A percentile compares a stretch with the other conserved stretches of the same genome.
These are phyloP conservation scores for Lasiodiplodia gonubiensis DNA, from an alignment of 2,329 filamentous ascomycete genomes.

Conservation along the genomic window DNA sequence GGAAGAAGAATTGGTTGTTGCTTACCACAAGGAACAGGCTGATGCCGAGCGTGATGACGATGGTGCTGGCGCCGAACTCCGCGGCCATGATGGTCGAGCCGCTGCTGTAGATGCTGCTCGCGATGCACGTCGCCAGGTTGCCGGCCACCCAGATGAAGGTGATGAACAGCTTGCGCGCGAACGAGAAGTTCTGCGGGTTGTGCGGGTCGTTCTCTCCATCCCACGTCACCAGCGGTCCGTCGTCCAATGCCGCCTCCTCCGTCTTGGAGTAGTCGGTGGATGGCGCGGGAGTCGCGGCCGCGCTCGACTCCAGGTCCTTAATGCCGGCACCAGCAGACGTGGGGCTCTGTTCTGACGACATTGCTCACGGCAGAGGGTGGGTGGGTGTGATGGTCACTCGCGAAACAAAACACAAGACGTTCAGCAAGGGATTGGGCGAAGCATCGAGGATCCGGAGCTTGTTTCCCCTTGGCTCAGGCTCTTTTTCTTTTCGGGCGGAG, in stretches of 20 bases:
- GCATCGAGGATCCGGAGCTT: too few species aligned
- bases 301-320: neutral
- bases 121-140: conserved; percentile 3
- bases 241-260: neutral
- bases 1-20: too few species aligned
- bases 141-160: conserved; percentile 21
- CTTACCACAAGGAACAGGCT: conserved; percentile 31
- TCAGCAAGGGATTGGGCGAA: too few species aligned
- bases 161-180: conserved; percentile 26
- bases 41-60: conserved; percentile 37
- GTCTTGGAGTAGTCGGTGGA: neutral
- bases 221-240: conserved; percentile 22
- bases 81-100: neutral
- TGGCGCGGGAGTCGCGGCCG: neutral
- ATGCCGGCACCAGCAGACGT: neutral
- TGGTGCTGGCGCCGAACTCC: conserved; percentile 17
- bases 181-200: conserved; percentile 28
- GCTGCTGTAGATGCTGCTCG: conserved; percentile 16
- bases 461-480: too few species aligned
- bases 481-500: neutral
- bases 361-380: neutral
- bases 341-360: neutral
- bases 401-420: neutral
- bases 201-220: conserved; percentile 27
- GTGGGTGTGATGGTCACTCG: neutral